These are phyloP conservation scores for Spatholobus suberectus DNA, from an alignment of 306 rosid genomes.

Conservation along the genomic window DNA sequence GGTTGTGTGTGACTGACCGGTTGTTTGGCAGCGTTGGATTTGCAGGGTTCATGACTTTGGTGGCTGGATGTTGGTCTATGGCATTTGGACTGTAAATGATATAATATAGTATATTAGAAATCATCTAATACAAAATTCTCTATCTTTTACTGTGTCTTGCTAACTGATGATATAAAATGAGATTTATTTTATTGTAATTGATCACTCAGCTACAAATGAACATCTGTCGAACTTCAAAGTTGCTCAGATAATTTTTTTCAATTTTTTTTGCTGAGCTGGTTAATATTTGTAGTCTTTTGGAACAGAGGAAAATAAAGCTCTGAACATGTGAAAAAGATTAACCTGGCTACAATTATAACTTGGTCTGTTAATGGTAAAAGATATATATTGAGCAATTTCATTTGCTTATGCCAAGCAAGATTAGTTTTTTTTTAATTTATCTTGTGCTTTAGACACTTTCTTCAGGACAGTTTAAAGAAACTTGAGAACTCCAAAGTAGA, in stretches of 20 bases:
- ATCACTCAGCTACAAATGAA: conserved; percentile 51
- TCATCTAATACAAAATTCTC: neutral
- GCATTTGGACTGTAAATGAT: neutral
- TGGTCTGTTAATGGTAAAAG: neutral
- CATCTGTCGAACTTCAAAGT: neutral
- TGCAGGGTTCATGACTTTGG: neutral
- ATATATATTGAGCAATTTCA: neutral
- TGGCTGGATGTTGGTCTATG: neutral
- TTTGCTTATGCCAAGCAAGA: too few relatives aligned
- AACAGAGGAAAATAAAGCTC: neutral
- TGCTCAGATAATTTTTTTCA: neutral
- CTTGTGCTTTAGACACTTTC: too few relatives aligned
- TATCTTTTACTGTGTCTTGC: neutral
- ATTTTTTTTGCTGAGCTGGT: neutral
- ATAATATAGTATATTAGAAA: neutral
- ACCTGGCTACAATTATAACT: neutral
- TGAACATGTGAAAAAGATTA: neutral
- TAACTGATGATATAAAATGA: neutral
- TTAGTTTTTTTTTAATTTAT: too few relatives aligned
- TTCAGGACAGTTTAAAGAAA: too few relatives aligned
- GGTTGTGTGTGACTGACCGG: neutral
- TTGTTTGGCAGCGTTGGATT: neutral
- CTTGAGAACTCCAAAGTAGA: too few relatives aligned
- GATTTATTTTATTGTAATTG: neutral
- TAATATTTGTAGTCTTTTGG: neutral